Evolutionary conservation across 352 stramenopile genomes (phyloP).

Genomic region (Blastocystis sp.): DNA sequence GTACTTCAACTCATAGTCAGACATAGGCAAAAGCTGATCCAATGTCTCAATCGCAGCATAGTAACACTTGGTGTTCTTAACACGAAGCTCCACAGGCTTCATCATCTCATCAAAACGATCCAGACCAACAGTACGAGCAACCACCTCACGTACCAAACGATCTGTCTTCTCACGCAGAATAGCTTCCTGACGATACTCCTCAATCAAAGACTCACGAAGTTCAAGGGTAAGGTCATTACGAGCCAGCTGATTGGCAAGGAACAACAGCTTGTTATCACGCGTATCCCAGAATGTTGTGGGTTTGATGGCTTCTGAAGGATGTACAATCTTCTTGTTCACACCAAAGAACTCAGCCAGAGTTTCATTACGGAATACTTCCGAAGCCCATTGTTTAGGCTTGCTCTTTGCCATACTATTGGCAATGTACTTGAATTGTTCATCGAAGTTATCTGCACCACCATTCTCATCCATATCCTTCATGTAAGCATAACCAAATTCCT

Average conservation of each 20-base stretch:
- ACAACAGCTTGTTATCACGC: conserved; percentile 26
- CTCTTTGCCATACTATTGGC: background rate
- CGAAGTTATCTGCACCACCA: background rate
- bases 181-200: conserved; percentile 2
- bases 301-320: background rate
- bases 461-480: conserved; percentile 31
- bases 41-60: background rate
- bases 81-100: background rate
- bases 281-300: conserved; percentile 7
- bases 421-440: conserved; percentile 27
- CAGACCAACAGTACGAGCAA: background rate
- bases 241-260: background rate
- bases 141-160: background rate
- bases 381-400: background rate
- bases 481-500: background rate
- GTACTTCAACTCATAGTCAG: conserved; percentile 44
- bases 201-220: background rate
- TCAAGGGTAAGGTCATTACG: background rate
- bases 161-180: background rate
- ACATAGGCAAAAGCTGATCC: background rate
- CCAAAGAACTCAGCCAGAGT: conserved; percentile 17
- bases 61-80: conserved; percentile 41
- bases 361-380: background rate
- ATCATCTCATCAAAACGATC: conserved; percentile 28
- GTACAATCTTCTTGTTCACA: conserved; percentile 24